phyloP scores from a whole-genome alignment of 2,329 filamentous ascomycete genomes.

The Rasamsonia emersonii region DNA sequence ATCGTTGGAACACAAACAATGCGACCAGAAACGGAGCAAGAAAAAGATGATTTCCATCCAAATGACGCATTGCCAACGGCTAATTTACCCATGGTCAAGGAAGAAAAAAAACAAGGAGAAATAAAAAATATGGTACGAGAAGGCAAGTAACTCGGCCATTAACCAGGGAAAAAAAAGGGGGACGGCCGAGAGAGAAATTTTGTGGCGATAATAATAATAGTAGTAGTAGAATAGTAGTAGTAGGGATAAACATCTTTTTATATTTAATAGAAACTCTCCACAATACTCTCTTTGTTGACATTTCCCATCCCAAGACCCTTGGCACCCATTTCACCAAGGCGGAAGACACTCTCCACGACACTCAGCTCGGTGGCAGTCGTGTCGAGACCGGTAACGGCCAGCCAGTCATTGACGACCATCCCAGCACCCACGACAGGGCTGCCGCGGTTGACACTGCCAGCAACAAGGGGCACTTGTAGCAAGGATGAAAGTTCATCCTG shows the following conservation, averaged over 20 bases:
- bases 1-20: no score
- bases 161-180: background rate
- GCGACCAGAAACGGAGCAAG: no score
- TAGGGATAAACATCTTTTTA: slow-evolving; percentile 8
- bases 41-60: no score
- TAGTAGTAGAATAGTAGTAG: slow-evolving; percentile 8
- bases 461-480: slow-evolving; percentile 91
- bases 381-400: slow-evolving; percentile 86
- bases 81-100: no score
- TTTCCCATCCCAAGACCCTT: slow-evolving; percentile 51
- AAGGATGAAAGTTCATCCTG: slow-evolving; percentile 93
- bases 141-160: background rate
- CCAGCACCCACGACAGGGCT: slow-evolving; percentile 91
- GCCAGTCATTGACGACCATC: slow-evolving; percentile 97
- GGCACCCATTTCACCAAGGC: slow-evolving; percentile 69
- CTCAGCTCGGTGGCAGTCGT: slow-evolving; percentile 96
- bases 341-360: slow-evolving; percentile 93
- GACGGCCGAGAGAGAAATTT: background rate
- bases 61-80: no score
- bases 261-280: slow-evolving; percentile 91
- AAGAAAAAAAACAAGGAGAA: background rate
- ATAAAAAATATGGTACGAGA: background rate
- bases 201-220: slow-evolving; percentile 2
- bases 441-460: slow-evolving; percentile 86
- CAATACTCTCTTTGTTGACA: slow-evolving; percentile 89